Evolutionary conservation across 257 asterid species (phyloP), one percentile per base, ranked within the genome.

Genomic region (Capsicum baccatum): DNA sequence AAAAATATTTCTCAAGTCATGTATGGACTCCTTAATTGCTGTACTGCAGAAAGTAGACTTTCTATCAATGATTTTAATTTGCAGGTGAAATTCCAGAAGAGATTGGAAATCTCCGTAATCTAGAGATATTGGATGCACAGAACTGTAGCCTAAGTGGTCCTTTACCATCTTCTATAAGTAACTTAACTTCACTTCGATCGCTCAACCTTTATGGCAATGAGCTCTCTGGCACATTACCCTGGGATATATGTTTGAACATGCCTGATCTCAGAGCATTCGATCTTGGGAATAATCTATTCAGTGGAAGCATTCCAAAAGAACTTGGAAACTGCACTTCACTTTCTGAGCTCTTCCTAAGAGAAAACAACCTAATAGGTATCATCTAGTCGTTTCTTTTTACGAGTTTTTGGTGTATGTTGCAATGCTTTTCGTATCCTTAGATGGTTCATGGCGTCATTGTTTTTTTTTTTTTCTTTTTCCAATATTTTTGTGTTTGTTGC

Each of bases 281-380:
- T 80, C 80, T 86, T 54, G 63, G 80, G 21, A 84, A 76, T 37
- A 84, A 84, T 50, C 64, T 17, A 19, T 87, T 87, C 87, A 66
- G 44, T 6, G 87, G 85, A 82, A 17, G 1, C 82, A 69, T 87
- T 63, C 89, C 84, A 56, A 87, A 60, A 62, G 87, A 58, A n/a
- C 63, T 89, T 55, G 88, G 87, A 3, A 87, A 89, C 55, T 83
- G 83, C 52, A 87, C 64, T 54, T 80, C 66, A 78, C 83, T 89
- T n/a, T 54, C 50, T 15, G 87, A 84, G 6, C 83, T 87, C 78
- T 81, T 73, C 73, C 35, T 82, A 26, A 66, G 83, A 50, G 80
- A 15, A 13, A 87, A 87, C 67, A 85, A 55, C 6, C 68, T 84
- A 64, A 67, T 80, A 66, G 87, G 89, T 86, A 76, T 59, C 73